Evolutionary conservation across 441 rosid genomes (phyloP).

Genomic region (Gossypium lobatum): DNA sequence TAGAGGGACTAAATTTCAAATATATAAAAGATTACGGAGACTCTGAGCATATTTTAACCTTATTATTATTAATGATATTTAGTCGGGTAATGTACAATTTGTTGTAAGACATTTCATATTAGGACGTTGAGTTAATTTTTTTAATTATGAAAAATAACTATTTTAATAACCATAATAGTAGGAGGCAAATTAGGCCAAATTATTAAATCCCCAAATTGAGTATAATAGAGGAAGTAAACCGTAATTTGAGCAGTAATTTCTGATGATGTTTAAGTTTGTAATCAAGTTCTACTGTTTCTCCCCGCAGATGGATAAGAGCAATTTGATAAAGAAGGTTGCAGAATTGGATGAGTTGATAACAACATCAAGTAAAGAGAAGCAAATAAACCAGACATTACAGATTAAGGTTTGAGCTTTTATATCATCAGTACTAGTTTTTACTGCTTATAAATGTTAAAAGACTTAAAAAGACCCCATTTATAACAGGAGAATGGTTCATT

Average conservation of each 20-base stretch:
- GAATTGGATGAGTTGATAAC: slow-evolving; percentile 67
- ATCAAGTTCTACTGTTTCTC: not conserved
- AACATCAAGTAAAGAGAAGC: slow-evolving; percentile 29
- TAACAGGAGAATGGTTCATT: slow-evolving; percentile 41
- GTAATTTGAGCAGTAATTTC: slow-evolving; percentile 17
- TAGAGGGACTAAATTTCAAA: not conserved
- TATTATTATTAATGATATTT: not conserved
- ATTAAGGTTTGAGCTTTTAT: slow-evolving; percentile 26
- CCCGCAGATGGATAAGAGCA: slow-evolving; percentile 66
- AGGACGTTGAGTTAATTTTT: not conserved
- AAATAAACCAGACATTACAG: slow-evolving; percentile 31
- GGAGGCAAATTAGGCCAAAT: not conserved
- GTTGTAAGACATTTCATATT: not conserved
- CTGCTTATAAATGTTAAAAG: not conserved
- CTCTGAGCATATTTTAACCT: not conserved
- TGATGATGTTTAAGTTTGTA: not conserved
- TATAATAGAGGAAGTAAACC: not conserved
- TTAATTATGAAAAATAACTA: not conserved
- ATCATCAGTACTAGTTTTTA: not conserved
- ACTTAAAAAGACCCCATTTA: not conserved
- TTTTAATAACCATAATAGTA: not conserved
- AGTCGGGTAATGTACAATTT: not conserved
- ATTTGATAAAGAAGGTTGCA: slow-evolving; percentile 53
- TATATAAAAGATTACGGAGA: not conserved
- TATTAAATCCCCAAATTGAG: not conserved